Base-by-base conservation (phyloP, 768 basidiomycete species). In the Dendrothele bispora region DNA sequence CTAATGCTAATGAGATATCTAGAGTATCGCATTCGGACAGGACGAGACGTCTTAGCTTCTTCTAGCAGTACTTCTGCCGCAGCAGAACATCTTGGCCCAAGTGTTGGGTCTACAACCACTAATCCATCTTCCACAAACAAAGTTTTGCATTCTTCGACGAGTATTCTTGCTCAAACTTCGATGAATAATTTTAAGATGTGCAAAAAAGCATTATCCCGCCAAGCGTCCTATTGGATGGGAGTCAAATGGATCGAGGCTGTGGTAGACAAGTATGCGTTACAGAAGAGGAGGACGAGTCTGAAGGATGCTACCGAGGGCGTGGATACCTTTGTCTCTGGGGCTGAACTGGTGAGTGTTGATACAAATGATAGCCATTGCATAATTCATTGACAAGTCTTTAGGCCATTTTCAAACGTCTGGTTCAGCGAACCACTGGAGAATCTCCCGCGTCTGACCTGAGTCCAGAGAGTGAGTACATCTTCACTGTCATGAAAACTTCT, bases 141-240 rank as follows among this genome's bases (percentile, higher is more conserved):
- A 30, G 18, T 25, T 8, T 28, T 46, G 34, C 24, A 46, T 34
- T 18, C 44, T 14, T 46, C 44, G 7, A 37, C 44, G 12, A 37
- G 24, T 28, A 37, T 46, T 24, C 44, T 46, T 14, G 44, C 32
- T 14, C 44, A 46, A 25, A 35, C 36, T 14, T 29, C 44, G n/a
- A 36, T 46, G 32, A 46, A 46, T 34, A 20, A 46, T 17, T 46
- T 35, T 34, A 46, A 46, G 32, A 21, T 46, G 34, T 46, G 44
- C 24, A 46, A 46, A 34, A 34, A 25, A 14, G 44, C 44, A 22
- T 24, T 46, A 34, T 24, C 11, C 32, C 10, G 44, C 22, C 44
- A 46, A 25, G 34, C 44, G 34, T 5, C 30, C n/a, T 46, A n/a
- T 28, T 46, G 44, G 44, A 35, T 46, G 34, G 44, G 44, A 6